Conservation (phyloP, 1,284 basidiomycete genomes). For the Microbotryum saponariae region DNA sequence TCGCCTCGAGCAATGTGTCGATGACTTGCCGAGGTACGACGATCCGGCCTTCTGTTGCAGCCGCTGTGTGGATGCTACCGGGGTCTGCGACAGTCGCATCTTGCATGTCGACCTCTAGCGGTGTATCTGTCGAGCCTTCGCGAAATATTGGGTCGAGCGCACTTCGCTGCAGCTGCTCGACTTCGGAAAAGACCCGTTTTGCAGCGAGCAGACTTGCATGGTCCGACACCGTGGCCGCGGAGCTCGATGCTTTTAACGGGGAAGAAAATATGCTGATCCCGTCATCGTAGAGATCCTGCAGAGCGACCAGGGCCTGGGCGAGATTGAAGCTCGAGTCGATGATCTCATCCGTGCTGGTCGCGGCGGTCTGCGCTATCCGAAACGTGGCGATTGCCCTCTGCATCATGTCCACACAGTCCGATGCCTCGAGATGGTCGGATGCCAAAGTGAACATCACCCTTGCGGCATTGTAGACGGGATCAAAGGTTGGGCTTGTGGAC, state of each 20-base stretch:
- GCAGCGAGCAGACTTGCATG: conserved; percentile 11
- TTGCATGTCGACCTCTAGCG: neutral
- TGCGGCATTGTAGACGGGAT: conserved; percentile 26
- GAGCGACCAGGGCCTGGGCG: conserved; percentile 19
- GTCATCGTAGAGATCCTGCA: conserved; percentile 18
- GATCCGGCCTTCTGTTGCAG: conserved; percentile 12
- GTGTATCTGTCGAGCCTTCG: neutral
- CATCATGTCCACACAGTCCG: conserved; percentile 10
- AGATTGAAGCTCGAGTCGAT: conserved; percentile 30
- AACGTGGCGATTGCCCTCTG: conserved; percentile 11
- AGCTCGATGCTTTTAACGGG: too few species aligned
- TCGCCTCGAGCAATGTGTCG: conserved; percentile 26
- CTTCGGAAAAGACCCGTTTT: conserved; percentile 14
- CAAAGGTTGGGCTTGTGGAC: conserved; percentile 8
- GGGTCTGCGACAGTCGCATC: neutral
- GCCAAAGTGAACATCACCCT: conserved; percentile 17
- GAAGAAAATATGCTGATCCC: neutral
- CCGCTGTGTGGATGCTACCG: neutral
- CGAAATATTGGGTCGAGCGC: conserved; percentile 18
- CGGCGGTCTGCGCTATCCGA: conserved; percentile 6
- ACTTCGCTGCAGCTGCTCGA: conserved; percentile 18
- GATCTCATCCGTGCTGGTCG: conserved; percentile 1
- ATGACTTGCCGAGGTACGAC: conserved; percentile 25
- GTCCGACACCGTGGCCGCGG: neutral
- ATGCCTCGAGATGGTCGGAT: conserved; percentile 12